Percentiles rank a stretch among this genome's conserved stretches.
phyloP scores from a whole-genome alignment of 139 green algal species.

The Chlamydomonas schloesseri region DNA sequence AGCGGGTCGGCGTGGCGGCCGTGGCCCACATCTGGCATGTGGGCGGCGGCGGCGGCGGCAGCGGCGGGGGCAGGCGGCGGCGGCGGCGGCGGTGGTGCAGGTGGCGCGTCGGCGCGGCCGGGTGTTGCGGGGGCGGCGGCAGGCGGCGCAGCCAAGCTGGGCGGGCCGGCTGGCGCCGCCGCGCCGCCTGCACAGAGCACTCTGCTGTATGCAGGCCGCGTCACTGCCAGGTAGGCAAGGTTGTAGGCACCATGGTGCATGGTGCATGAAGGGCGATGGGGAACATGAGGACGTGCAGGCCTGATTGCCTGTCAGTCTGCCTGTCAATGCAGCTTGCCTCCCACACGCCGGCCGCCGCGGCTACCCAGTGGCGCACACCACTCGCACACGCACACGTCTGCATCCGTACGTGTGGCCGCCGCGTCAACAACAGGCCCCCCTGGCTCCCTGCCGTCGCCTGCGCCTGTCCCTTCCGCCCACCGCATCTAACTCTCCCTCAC shows the following conservation, averaged over 20 bases:
- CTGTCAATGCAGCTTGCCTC: no score
- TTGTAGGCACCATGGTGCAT: no score
- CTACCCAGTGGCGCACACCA: no score
- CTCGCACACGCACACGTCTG: no score
- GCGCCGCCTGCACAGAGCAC: background rate
- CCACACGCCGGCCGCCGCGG: no score
- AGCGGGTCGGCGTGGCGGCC: background rate
- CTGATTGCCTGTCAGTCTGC: no score
- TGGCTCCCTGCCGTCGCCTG: no score
- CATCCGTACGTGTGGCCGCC: no score
- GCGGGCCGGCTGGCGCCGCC: background rate
- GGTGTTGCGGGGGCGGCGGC: background rate
- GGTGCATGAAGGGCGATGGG: no score
- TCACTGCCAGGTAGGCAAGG: conserved; percentile 39
- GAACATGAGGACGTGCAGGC: no score
- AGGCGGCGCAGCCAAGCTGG: background rate
- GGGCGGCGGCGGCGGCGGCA: background rate
- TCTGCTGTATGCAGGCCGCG: conserved; percentile 54
- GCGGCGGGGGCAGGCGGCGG: background rate
- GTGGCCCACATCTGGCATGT: background rate
- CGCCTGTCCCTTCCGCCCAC: no score
- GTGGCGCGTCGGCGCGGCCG: background rate
- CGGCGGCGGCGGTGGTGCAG: background rate
- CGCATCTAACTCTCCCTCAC: background rate
- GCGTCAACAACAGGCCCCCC: no score